These are phyloP conservation scores for Paecilomyces dactylethromorphus DNA, from an alignment of 2,329 filamentous ascomycete species.

Conservation along the genomic window DNA sequence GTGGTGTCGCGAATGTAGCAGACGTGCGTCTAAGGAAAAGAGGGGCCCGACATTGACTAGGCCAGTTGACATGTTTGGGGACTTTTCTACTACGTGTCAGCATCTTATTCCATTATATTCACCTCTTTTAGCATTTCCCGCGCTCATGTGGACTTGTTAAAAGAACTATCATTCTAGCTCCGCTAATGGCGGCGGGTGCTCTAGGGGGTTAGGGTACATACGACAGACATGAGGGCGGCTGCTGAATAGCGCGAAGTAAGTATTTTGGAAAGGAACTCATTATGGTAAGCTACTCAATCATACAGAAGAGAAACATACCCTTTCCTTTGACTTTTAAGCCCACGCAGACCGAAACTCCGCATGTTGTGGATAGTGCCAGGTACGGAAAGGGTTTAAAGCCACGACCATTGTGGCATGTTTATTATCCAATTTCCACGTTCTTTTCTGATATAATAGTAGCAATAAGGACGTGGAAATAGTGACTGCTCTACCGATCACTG, in stretches of 20 bases:
- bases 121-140: too few species aligned
- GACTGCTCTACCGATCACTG: not conserved
- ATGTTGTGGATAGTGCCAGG: not conserved
- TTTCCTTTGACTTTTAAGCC: not conserved
- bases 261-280: not conserved
- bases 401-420: not conserved
- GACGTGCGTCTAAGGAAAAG: slow-evolving; percentile 15
- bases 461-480: not conserved
- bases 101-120: not conserved
- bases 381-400: not conserved
- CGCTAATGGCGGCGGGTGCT: too few species aligned
- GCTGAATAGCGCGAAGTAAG: not conserved
- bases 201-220: not conserved
- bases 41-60: not conserved
- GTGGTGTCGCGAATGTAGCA: slow-evolving; percentile 16
- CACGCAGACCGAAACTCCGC: not conserved
- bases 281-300: not conserved
- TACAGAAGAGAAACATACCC: not conserved
- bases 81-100: not conserved
- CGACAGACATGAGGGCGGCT: not conserved
- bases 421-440: not conserved
- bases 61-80: not conserved
- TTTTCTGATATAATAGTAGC: not conserved
- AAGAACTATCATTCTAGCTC: too few species aligned
- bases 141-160: too few species aligned